phyloP scores from a whole-genome alignment of 768 basidiomycete species.

The Megacollybia marginata region DNA sequence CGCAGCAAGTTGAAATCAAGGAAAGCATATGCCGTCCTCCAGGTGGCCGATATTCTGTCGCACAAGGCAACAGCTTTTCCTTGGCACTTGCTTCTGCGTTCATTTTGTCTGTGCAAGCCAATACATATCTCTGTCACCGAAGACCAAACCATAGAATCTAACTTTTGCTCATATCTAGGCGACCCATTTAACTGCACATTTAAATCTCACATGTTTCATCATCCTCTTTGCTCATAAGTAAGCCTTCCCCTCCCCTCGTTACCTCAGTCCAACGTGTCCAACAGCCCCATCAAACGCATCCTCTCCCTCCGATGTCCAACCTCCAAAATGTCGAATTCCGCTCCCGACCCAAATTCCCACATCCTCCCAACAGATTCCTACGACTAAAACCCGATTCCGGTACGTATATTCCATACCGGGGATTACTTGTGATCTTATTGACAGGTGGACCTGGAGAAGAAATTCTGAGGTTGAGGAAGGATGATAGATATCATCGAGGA shows the following conservation, averaged over 20 bases:
- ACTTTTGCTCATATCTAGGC: slow-evolving; percentile 79
- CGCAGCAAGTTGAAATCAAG: slow-evolving; percentile 68
- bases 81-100: background rate
- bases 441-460: slow-evolving; percentile 56
- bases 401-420: slow-evolving; percentile 65
- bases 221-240: slow-evolving; percentile 68
- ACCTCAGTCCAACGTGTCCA: background rate
- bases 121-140: slow-evolving; percentile 96
- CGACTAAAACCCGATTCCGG: slow-evolving; percentile 64
- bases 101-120: slow-evolving; percentile 39
- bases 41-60: slow-evolving; percentile 85
- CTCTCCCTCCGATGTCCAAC: slow-evolving; percentile 83
- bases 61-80: slow-evolving; percentile 38
- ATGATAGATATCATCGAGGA: slow-evolving; percentile 52
- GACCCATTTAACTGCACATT: slow-evolving; percentile 76
- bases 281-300: slow-evolving; percentile 76
- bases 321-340: slow-evolving; percentile 95
- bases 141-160: slow-evolving; percentile 95
- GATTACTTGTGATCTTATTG: slow-evolving; percentile 74
- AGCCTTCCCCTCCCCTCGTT: slow-evolving; percentile 19
- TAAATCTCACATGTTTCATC: slow-evolving; percentile 51
- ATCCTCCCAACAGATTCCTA: slow-evolving; percentile 79
- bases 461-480: slow-evolving; percentile 55
- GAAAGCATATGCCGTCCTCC: slow-evolving; percentile 90
- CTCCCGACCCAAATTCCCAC: slow-evolving; percentile 68